Evolutionary conservation across 768 basidiomycete species (phyloP).

Genomic region (Melanogaster broomeanus): DNA sequence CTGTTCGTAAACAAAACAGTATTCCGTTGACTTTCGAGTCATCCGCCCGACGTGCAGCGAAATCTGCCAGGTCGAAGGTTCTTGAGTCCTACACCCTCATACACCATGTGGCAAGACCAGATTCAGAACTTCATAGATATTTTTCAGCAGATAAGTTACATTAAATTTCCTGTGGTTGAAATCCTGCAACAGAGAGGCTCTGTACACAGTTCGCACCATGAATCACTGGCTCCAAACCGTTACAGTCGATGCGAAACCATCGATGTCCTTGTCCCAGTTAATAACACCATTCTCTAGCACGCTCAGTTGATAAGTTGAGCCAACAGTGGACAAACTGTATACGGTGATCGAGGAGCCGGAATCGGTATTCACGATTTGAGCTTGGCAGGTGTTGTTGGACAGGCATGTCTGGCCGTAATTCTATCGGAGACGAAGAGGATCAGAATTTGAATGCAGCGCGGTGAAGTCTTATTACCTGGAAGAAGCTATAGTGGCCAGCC

Average conservation of each 20-base stretch:
- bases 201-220: too few relatives aligned
- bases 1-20: not conserved
- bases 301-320: conserved; percentile 36
- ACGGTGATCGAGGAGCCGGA: conserved; percentile 33
- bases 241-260: conserved; percentile 38
- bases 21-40: too few relatives aligned
- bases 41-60: too few relatives aligned
- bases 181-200: too few relatives aligned
- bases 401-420: conserved; percentile 42
- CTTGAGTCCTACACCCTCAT: too few relatives aligned
- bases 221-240: conserved; percentile 20
- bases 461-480: conserved; percentile 27
- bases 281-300: conserved; percentile 32
- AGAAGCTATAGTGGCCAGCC: conserved; percentile 53
- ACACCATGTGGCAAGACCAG: not conserved
- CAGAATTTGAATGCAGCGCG: not conserved
- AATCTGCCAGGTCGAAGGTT: too few relatives aligned
- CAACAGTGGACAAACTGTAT: conserved; percentile 44
- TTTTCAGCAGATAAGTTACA: too few relatives aligned
- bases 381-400: conserved; percentile 37
- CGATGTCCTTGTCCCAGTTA: conserved; percentile 31
- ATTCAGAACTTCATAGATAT: too few relatives aligned
- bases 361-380: conserved; percentile 42
- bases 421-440: conserved; percentile 17
- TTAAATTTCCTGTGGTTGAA: too few relatives aligned